phyloP scores from a whole-genome alignment of 106 monocot genomes.

The Hemerocallis citrina region DNA sequence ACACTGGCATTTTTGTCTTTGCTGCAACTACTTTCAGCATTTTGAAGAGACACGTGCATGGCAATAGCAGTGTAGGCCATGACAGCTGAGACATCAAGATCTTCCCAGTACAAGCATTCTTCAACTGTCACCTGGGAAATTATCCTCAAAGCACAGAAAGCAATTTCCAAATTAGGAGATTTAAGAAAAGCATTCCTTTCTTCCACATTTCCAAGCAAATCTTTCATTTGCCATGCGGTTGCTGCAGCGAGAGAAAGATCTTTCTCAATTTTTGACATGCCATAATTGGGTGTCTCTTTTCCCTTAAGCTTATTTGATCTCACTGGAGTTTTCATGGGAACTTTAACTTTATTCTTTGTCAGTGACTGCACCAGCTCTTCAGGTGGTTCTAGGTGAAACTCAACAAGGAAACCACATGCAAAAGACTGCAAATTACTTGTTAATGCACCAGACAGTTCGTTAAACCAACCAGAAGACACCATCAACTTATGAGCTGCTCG shows the following conservation, averaged over 20 bases:
- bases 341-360: slow-evolving; percentile 45
- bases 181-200: slow-evolving; percentile 32
- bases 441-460: slow-evolving; percentile 50
- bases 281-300: slow-evolving; percentile 11
- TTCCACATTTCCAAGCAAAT: slow-evolving; percentile 35
- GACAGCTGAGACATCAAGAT: slow-evolving; percentile 46
- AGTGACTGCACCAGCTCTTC: slow-evolving; percentile 7
- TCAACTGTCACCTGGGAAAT: slow-evolving; percentile 53
- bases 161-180: slow-evolving; percentile 32
- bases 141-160: slow-evolving; percentile 43
- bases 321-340: slow-evolving; percentile 21
- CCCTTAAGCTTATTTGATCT: slow-evolving; percentile 4
- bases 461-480: slow-evolving; percentile 46
- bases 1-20: neutral
- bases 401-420: slow-evolving; percentile 29
- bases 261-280: slow-evolving; percentile 22
- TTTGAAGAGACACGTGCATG: slow-evolving; percentile 34
- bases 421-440: slow-evolving; percentile 32
- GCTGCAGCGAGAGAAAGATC: slow-evolving; percentile 38
- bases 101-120: slow-evolving; percentile 23
- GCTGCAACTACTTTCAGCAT: slow-evolving; percentile 8
- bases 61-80: slow-evolving; percentile 44
- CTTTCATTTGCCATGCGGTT: slow-evolving; percentile 82
- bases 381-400: slow-evolving; percentile 17
- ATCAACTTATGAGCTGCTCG: slow-evolving; percentile 54